Conservation (phyloP, 2,329 filamentous ascomycete genomes). For the Fusarium buxicola region DNA sequence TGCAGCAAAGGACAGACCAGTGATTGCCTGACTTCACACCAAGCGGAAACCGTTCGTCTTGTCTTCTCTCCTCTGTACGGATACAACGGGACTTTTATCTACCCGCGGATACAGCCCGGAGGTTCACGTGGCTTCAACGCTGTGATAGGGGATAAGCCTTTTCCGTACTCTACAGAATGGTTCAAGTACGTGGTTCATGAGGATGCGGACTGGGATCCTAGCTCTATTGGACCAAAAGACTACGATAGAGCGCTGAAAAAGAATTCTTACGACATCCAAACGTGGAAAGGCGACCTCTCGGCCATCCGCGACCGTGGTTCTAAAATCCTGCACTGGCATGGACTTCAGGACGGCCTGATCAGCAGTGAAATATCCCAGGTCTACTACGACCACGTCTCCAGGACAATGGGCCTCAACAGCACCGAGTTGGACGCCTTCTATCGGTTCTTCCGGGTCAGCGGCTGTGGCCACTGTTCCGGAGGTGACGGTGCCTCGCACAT, state of each 20-base stretch:
- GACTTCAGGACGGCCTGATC: conserved; percentile 44
- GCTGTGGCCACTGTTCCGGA: conserved; percentile 61
- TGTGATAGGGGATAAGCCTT: not conserved
- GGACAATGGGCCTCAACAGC: conserved; percentile 43
- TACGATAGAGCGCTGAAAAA: conserved; percentile 50
- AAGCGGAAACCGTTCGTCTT: conserved; percentile 24
- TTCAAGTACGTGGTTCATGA: conserved; percentile 56
- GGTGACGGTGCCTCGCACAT: conserved; percentile 58
- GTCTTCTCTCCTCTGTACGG: conserved; percentile 34
- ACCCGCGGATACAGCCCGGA: conserved; percentile 30
- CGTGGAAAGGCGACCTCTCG: conserved; percentile 54
- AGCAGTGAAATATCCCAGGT: conserved; percentile 42
- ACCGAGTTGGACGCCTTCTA: conserved; percentile 61
- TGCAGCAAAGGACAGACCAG: conserved; percentile 44
- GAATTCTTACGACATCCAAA: conserved; percentile 38
- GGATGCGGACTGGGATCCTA: conserved; percentile 49
- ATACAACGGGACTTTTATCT: conserved; percentile 47
- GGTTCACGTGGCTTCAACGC: conserved; percentile 48
- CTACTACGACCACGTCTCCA: conserved; percentile 43
- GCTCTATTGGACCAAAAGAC: conserved; percentile 52
- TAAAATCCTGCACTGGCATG: conserved; percentile 61
- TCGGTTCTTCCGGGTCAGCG: conserved; percentile 60
- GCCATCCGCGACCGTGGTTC: conserved; percentile 54
- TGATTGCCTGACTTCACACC: conserved; percentile 17
- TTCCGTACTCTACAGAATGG: conserved; percentile 43